Evolutionary conservation across 106 monocot genomes (phyloP), one percentile per base, ranked within the genome.

Genomic region (Dendrobium huoshanense): DNA sequence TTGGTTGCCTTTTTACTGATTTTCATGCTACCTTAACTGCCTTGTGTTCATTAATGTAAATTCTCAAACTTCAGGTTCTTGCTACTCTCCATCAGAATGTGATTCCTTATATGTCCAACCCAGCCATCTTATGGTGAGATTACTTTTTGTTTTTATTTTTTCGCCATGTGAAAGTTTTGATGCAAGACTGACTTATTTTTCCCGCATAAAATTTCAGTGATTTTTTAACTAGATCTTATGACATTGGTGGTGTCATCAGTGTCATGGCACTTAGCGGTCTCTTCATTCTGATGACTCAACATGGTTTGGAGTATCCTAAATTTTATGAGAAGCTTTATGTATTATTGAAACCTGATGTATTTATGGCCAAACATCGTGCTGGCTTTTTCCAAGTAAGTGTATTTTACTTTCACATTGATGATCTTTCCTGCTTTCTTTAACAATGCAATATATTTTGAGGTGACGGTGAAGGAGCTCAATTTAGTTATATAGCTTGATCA

Each of bases 191-290:
- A 83, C 77, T 41, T 76, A 4, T 83, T 70, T 55, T 55, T 44
- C 20, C 33, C 68, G 83, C 41, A 48, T 37, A 58, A 67, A 81
- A 73, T 87, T 87, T 27, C 85, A 98, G 98, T 90, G 98, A 98
- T 78, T 98, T 98, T 78, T 91, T 98, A 55, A 95, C 92, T 65
- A 95, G 83, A 78, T 98, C 98, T 40, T 98, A 95, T 81, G 95
- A 98, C 75, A 88, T 98, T 84, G 95, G 98, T 45, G 98, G 98
- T 77, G 91, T 95, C 42, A 93, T 98, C 79, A 98, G 98, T 84
- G 92, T 98, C 55, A 95, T 95, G 92, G 90, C 95, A 17, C 89
- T 98, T 59, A 98, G 84, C 84, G 91, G 95, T 19, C 91, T 98
- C 42, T 98, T 89, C 77, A 87, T 95, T 87, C 95, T 98, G 55